Evolutionary conservation across 306 rosid genomes (phyloP).

Genomic region (Coriaria nepalensis): DNA sequence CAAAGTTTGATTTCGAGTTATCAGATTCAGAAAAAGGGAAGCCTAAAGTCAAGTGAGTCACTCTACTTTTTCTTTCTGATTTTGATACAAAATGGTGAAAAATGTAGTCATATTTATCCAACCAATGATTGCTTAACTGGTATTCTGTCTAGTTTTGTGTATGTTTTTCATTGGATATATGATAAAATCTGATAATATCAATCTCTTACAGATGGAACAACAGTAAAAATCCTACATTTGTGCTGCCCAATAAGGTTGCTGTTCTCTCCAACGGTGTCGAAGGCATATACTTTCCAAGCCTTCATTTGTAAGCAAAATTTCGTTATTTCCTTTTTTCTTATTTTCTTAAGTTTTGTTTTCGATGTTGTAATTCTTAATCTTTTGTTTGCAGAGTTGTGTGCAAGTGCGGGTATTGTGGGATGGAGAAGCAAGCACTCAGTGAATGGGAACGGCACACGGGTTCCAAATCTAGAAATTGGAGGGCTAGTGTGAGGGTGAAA

Average conservation of each 20-base stretch:
- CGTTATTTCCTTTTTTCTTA: not conserved
- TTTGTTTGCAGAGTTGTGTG: slow-evolving; percentile 73
- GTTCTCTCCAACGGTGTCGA: slow-evolving; percentile 90
- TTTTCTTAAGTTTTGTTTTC: slow-evolving; percentile 3
- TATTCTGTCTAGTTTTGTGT: not conserved
- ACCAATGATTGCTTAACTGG: not conserved
- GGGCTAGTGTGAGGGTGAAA: slow-evolving; percentile 75
- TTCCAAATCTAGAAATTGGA: slow-evolving; percentile 90
- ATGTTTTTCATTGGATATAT: not conserved
- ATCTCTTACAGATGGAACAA: slow-evolving; percentile 39
- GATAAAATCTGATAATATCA: slow-evolving; percentile 1
- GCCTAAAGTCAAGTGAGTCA: slow-evolving; percentile 71
- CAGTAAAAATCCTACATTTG: slow-evolving; percentile 32
- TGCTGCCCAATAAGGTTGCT: slow-evolving; percentile 68
- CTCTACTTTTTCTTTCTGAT: not conserved
- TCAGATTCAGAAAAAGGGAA: slow-evolving; percentile 82
- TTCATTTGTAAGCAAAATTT: slow-evolving; percentile 65
- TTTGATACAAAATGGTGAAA: not conserved
- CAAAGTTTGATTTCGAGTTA: slow-evolving; percentile 82
- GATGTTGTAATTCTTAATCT: slow-evolving; percentile 8
- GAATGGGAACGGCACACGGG: slow-evolving; percentile 97
- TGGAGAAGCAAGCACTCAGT: slow-evolving; percentile 91
- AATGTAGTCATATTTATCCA: not conserved
- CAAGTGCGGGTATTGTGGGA: slow-evolving; percentile 84
- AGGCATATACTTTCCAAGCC: slow-evolving; percentile 95